These are phyloP conservation scores for Lipomyces yamadae DNA, from an alignment of 805 yeast genomes.

Conservation along the genomic window DNA sequence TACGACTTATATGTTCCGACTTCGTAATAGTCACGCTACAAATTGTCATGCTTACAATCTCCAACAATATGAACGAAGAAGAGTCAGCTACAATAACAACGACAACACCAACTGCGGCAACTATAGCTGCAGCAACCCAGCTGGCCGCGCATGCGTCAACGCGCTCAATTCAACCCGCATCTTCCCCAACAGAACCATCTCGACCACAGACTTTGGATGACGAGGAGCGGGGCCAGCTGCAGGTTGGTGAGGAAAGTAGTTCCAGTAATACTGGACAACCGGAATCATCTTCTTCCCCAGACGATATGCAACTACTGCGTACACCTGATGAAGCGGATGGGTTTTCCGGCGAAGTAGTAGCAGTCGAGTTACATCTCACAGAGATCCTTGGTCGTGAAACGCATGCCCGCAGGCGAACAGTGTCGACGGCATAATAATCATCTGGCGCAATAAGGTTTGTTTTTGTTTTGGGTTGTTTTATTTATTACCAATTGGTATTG, in stretches of 20 bases:
- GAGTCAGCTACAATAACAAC: conserved; percentile 9
- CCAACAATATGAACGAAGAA: conserved; percentile 13
- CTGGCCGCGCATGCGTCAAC: conserved; percentile 20
- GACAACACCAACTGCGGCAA: conserved; percentile 8
- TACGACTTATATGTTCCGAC: conserved; percentile 22
- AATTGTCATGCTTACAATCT: conserved; percentile 15
- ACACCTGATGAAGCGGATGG: conserved; percentile 29
- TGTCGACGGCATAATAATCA: background rate
- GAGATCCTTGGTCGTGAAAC: conserved; percentile 20
- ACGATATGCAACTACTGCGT: conserved; percentile 8
- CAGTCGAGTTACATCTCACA: conserved; percentile 27
- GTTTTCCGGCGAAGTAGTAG: conserved; percentile 35
- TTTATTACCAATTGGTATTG: background rate
- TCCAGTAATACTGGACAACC: background rate
- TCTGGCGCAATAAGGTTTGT: background rate
- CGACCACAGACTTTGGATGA: conserved; percentile 21
- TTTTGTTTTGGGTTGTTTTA: background rate
- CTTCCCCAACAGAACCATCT: background rate
- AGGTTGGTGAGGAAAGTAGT: background rate
- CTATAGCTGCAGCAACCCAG: conserved; percentile 24
- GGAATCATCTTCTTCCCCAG: background rate
- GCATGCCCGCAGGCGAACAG: conserved; percentile 1
- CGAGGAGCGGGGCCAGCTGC: conserved; percentile 25
- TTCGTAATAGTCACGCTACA: conserved; percentile 22
- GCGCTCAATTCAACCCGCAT: conserved; percentile 4